Percentiles rank a stretch among this genome's conserved stretches.
phyloP scores from a whole-genome alignment of 83 land plant species.

The Diphasiastrum complanatum region DNA sequence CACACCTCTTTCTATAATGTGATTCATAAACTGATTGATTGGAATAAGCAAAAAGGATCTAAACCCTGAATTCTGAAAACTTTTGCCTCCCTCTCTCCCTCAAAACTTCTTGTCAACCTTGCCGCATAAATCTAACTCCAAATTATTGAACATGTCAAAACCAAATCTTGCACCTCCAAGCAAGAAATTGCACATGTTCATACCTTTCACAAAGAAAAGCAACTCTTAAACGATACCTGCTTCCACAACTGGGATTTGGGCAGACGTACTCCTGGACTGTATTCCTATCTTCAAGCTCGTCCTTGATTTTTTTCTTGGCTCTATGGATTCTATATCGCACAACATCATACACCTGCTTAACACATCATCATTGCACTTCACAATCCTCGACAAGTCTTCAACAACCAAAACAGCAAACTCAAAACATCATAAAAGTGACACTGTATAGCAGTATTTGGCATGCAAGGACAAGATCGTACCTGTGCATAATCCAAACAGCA shows the following conservation, averaged over 20 bases:
- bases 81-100: no score
- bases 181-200: neutral
- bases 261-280: slow-evolving; percentile 89
- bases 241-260: slow-evolving; percentile 51
- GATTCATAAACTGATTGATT: no score
- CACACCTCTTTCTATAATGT: no score
- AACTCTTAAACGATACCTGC: slow-evolving; percentile 66
- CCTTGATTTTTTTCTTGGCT: slow-evolving; percentile 84
- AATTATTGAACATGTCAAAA: neutral
- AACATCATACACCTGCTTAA: slow-evolving; percentile 70
- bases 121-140: neutral
- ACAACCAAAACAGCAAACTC: neutral
- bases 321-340: slow-evolving; percentile 83
- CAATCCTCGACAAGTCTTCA: neutral
- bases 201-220: neutral
- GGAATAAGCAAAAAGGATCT: no score
- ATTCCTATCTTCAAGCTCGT: slow-evolving; percentile 82
- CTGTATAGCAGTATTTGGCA: neutral
- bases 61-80: no score
- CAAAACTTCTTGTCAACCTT: neutral
- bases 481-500: slow-evolving; percentile 97
- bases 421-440: neutral
- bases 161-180: neutral
- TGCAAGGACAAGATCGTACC: slow-evolving; percentile 32
- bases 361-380: neutral